These are phyloP conservation scores for Osmozyma mogii DNA, from an alignment of 805 yeast genomes.

Conservation along the genomic window DNA sequence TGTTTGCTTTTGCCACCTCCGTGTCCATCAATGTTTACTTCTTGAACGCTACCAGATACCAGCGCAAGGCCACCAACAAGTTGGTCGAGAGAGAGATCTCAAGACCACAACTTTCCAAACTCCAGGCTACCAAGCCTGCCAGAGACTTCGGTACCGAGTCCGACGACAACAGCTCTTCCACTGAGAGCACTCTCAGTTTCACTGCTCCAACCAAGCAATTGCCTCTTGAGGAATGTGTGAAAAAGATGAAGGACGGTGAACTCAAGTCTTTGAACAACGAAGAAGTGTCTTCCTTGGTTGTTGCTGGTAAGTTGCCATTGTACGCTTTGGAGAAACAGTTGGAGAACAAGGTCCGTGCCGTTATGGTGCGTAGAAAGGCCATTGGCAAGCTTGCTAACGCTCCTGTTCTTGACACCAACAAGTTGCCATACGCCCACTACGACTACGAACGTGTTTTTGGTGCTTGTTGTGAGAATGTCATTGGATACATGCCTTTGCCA, in stretches of 20 bases:
- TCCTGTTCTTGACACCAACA: slow-evolving; percentile 62
- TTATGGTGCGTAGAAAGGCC: slow-evolving; percentile 85
- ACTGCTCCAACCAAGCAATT: slow-evolving; percentile 20
- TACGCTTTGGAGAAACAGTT: slow-evolving; percentile 93
- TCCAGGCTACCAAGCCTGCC: background rate
- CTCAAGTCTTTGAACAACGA: slow-evolving; percentile 58
- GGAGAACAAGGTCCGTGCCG: slow-evolving; percentile 87
- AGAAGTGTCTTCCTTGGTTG: slow-evolving; percentile 67
- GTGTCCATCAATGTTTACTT: slow-evolving; percentile 77
- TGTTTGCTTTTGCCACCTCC: slow-evolving; percentile 66
- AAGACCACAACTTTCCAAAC: slow-evolving; percentile 16
- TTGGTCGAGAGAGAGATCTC: slow-evolving; percentile 34
- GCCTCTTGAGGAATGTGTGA: slow-evolving; percentile 57
- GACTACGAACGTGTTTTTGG: slow-evolving; percentile 96
- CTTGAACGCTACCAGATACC: slow-evolving; percentile 75
- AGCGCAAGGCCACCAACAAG: slow-evolving; percentile 37
- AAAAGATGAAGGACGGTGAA: slow-evolving; percentile 61
- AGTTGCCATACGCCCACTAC: slow-evolving; percentile 73
- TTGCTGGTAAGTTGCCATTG: slow-evolving; percentile 74
- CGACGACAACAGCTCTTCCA: slow-evolving; percentile 13
- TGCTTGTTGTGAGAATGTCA: slow-evolving; percentile 98
- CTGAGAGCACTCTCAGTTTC: slow-evolving; percentile 19
- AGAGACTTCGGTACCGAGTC: slow-evolving; percentile 4
- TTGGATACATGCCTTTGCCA: slow-evolving; percentile 94
- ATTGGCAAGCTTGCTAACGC: slow-evolving; percentile 77